phyloP scores from a whole-genome alignment of 2,329 filamentous ascomycete genomes.

The Parascedosporium putredinis region DNA sequence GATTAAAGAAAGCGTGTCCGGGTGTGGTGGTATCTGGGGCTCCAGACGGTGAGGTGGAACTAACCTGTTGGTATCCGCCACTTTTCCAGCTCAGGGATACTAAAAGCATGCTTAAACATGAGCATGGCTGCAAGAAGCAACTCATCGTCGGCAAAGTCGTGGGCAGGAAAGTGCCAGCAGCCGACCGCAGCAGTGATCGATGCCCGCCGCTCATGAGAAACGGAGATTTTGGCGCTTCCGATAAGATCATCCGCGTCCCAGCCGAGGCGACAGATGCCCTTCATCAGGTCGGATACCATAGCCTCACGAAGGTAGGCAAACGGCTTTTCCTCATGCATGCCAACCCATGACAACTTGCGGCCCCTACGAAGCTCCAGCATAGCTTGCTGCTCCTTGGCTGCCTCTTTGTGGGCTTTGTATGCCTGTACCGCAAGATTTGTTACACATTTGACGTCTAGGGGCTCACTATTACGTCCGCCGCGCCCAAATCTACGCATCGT shows the following conservation, averaged over 20 bases:
- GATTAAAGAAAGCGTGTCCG: too few species aligned
- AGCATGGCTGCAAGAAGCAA: conserved; percentile 72
- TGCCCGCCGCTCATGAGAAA: conserved; percentile 54
- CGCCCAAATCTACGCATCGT: conserved; percentile 74
- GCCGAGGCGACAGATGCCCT: conserved; percentile 67
- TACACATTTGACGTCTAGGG: conserved; percentile 66
- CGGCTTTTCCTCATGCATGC: conserved; percentile 72
- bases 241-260: conserved; percentile 52
- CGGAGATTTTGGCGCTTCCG: conserved; percentile 54
- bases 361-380: conserved; percentile 63
- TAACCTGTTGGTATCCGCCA: conserved; percentile 73
- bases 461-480: conserved; percentile 73
- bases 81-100: conserved; percentile 66
- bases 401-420: conserved; percentile 71
- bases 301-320: conserved; percentile 84
- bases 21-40: too few species aligned
- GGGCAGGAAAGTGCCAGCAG: conserved; percentile 80
- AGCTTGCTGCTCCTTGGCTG: conserved; percentile 60
- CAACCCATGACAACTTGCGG: conserved; percentile 85
- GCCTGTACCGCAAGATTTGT: conserved; percentile 72
- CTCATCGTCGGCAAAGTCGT: conserved; percentile 83
- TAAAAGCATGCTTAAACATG: conserved; percentile 84
- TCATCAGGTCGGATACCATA: conserved; percentile 89
- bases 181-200: conserved; percentile 61
- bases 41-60: conserved; percentile 17